Evolutionary conservation across 2,329 filamentous ascomycete genomes (phyloP), one percentile per base, ranked within the genome.

Genomic region (Pseudophaeomoniella oleicola): DNA sequence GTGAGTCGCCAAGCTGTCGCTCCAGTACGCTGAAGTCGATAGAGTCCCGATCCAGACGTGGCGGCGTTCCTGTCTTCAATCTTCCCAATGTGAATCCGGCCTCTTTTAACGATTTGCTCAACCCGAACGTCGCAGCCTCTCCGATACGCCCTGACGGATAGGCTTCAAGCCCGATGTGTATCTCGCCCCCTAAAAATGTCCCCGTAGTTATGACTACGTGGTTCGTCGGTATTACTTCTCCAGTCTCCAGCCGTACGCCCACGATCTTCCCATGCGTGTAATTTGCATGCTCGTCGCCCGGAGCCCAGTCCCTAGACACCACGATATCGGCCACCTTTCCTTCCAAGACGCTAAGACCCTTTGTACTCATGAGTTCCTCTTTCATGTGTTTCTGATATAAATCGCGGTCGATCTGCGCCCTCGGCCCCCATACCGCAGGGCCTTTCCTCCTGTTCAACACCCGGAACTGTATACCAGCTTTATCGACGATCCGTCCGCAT

Each of bases 151-250:
- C 90, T 0, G 90, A 82, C 0, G 90, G 87, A 52, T 75, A 94
- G 3, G 70, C 72, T 37, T 93, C 72, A 5, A 96, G 63, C 0
- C 86, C 90, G 42, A 98, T 92, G 50, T 98, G 90, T 43, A 98
- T 98, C 58, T 98, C 90, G 13, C 87, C 90, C 9, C 88, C 81
- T 4, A 98, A 61, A 52, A 98, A 98, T 0, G 90, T 98, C 0
- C 90, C 90, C 0, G 90, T 98, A 0, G 90, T 96, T 47, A 98
- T 94, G 16, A 98, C 73, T 22, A 96, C 87, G 42, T 79, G 78
- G 33, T 70, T 75, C 1, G 88, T 83, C 2, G 77, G 71, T 44
- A 98, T 72, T 12, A 93, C 64, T 54, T 92, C 79, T 18, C 90
- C 90, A 33, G 82, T 84, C 54, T 94, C 88, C 19, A 98, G 65